phyloP scores from a whole-genome alignment of 2,329 filamentous ascomycete genomes.

The Tolypocladium amazonense region DNA sequence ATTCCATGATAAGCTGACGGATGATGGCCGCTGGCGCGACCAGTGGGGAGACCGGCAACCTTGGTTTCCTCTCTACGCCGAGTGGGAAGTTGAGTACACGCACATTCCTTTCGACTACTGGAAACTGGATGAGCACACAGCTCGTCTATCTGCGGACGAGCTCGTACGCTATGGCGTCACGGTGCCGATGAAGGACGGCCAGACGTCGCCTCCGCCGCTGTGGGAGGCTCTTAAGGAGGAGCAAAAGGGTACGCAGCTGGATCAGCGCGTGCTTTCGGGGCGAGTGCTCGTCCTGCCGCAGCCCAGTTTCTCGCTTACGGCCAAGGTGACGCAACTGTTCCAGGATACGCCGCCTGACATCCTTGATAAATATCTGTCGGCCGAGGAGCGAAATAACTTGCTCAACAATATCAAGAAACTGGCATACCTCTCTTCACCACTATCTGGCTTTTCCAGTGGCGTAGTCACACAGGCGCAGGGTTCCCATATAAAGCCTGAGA shows the following conservation, averaged over 20 bases:
- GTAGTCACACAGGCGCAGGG: conserved; percentile 23
- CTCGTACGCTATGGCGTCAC: conserved; percentile 3
- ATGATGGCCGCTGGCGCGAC: conserved; percentile 13
- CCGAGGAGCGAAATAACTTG: conserved; percentile 4
- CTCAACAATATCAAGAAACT: conserved; percentile 3
- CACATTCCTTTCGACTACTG: conserved; percentile 24
- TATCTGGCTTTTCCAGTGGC: conserved; percentile 19
- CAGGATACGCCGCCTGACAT: conserved; percentile 11
- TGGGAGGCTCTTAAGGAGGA: not conserved
- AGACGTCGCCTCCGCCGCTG: not conserved
- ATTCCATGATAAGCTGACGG: conserved; percentile 3
- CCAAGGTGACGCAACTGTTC: conserved; percentile 23
- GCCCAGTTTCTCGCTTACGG: conserved; percentile 20
- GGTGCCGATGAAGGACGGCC: not conserved
- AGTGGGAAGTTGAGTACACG: conserved; percentile 32
- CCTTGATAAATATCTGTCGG: conserved; percentile 6
- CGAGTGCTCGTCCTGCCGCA: conserved; percentile 29
- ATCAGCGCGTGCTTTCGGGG: conserved; percentile 19
- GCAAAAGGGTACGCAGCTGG: no score
- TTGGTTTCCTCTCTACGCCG: conserved; percentile 29
- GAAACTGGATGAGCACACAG: conserved; percentile 15
- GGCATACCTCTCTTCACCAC: conserved; percentile 15
- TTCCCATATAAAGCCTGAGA: conserved; percentile 28
- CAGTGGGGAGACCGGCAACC: conserved; percentile 23
- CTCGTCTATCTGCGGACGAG: conserved; percentile 4